phyloP scores from a whole-genome alignment of 225 moss, liverwort and hornwort species.

The Takakia lepidozioides region DNA sequence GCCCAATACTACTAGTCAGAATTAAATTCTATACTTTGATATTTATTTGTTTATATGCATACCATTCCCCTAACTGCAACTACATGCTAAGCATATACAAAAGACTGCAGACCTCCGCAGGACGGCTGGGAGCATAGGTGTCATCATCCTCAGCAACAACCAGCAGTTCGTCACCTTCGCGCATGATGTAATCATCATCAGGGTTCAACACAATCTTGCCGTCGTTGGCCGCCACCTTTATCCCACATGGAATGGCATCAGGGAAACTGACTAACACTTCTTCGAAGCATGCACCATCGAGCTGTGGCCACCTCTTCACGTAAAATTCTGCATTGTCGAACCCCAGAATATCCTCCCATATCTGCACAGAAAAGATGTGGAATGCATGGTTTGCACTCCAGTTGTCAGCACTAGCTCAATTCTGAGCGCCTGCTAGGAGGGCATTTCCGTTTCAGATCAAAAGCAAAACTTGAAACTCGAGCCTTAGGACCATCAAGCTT shows the following conservation, averaged over 20 bases:
- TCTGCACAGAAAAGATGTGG: constrained; percentile 22
- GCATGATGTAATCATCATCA: constrained; percentile 32
- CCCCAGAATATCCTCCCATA: constrained; percentile 53
- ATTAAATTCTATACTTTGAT: too few species aligned
- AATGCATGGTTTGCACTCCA: too few species aligned
- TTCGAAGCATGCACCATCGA: constrained; percentile 33
- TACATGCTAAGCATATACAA: too few species aligned
- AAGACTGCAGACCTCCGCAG: constrained; percentile 20
- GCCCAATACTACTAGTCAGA: too few species aligned
- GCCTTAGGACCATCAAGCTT: too few species aligned
- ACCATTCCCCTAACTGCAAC: too few species aligned
- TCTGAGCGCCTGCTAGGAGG: too few species aligned
- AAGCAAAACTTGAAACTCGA: too few species aligned
- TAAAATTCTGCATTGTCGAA: constrained; percentile 57
- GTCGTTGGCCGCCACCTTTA: constrained; percentile 32
- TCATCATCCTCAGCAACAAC: constrained; percentile 53
- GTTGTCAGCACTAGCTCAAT: too few species aligned
- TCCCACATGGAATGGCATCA: constrained; percentile 46
- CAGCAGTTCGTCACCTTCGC: constrained; percentile 44
- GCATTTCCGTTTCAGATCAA: too few species aligned
- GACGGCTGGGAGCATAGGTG: constrained; percentile 20
- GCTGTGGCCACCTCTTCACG: constrained; percentile 39
- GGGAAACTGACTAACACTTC: constrained; percentile 46
- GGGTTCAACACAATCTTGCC: constrained; percentile 45
- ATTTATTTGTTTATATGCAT: too few species aligned